A percentile compares a stretch with the other conserved stretches of the same genome.
These are phyloP conservation scores for Alloascoidea hylecoeti DNA, from an alignment of 805 yeast genomes.

Conservation along the genomic window DNA sequence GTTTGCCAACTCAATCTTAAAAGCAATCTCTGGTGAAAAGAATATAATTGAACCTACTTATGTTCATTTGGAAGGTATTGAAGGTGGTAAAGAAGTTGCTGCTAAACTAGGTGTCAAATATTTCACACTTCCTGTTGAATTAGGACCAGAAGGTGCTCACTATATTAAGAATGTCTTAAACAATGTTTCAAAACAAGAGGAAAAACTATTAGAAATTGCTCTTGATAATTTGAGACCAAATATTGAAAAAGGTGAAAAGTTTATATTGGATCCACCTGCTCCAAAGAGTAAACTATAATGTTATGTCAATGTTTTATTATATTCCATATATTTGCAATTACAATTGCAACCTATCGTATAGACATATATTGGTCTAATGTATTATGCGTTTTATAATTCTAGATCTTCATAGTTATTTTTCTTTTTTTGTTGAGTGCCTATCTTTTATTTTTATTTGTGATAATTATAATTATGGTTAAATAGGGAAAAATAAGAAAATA, in stretches of 20 bases:
- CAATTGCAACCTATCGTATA: no score
- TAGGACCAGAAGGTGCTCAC: constrained; percentile 63
- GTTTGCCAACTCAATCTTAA: constrained; percentile 47
- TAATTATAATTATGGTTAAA: no score
- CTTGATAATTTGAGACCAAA: constrained; percentile 82
- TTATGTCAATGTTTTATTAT: no score
- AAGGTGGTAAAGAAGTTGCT: constrained; percentile 53
- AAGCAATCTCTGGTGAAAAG: constrained; percentile 31
- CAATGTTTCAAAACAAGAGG: constrained; percentile 61
- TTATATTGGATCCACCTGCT: constrained; percentile 27
- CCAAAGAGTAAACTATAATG: neutral
- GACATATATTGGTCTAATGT: no score
- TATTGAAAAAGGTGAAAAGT: constrained; percentile 87
- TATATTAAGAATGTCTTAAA: constrained; percentile 58
- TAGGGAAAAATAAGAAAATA: no score
- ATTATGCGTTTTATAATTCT: no score
- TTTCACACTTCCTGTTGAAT: constrained; percentile 61
- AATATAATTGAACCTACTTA: constrained; percentile 38
- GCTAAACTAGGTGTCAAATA: constrained; percentile 62
- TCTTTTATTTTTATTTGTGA: no score
- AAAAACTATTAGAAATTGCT: constrained; percentile 67
- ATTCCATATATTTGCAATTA: no score
- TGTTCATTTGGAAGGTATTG: constrained; percentile 15
- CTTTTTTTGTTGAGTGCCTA: no score
- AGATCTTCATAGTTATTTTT: no score